A percentile compares a stretch with the other conserved stretches of the same genome.
phyloP scores from a whole-genome alignment of 2,329 filamentous ascomycete species.

The Colletotrichum tanaceti region DNA sequence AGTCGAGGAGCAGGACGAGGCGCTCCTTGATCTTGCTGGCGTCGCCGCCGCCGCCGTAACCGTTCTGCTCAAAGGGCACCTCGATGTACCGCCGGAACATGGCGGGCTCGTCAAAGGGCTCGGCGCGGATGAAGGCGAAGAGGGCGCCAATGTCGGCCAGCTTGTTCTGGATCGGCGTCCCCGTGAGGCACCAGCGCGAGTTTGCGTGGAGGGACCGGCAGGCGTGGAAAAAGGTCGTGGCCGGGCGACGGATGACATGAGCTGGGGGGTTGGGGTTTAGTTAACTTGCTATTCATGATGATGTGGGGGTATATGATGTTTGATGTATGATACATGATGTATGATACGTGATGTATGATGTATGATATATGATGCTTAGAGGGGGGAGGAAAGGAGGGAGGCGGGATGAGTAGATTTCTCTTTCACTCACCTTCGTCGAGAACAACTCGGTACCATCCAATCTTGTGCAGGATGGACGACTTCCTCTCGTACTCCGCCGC shows the following conservation, averaged over 20 bases:
- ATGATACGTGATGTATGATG: too few species aligned
- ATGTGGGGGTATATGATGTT: neutral
- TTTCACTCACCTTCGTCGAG: constrained; percentile 60
- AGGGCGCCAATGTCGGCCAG: constrained; percentile 64
- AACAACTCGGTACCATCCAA: constrained; percentile 56
- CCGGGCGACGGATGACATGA: constrained; percentile 58
- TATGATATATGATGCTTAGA: too few species aligned
- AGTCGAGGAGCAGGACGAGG: constrained; percentile 50
- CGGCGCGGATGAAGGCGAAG: constrained; percentile 59
- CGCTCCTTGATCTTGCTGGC: constrained; percentile 44
- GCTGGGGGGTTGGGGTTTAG: constrained; percentile 49
- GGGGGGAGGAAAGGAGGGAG: too few species aligned
- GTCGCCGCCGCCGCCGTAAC: too few species aligned
- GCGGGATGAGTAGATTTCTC: too few species aligned
- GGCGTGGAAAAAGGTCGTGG: constrained; percentile 57
- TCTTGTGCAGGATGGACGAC: constrained; percentile 46
- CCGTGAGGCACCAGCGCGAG: constrained; percentile 64
- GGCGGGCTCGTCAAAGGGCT: constrained; percentile 54
- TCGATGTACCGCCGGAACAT: constrained; percentile 59
- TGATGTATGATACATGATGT: too few species aligned
- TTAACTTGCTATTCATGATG: neutral
- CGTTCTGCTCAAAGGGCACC: constrained; percentile 50
- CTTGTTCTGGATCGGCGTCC: constrained; percentile 66
- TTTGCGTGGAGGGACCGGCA: constrained; percentile 55
- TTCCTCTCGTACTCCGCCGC: constrained; percentile 49